A percentile compares a stretch with the other conserved stretches of the same genome.
These are phyloP conservation scores for Metrosideros polymorpha DNA, from an alignment of 441 rosid genomes.

Conservation along the genomic window DNA sequence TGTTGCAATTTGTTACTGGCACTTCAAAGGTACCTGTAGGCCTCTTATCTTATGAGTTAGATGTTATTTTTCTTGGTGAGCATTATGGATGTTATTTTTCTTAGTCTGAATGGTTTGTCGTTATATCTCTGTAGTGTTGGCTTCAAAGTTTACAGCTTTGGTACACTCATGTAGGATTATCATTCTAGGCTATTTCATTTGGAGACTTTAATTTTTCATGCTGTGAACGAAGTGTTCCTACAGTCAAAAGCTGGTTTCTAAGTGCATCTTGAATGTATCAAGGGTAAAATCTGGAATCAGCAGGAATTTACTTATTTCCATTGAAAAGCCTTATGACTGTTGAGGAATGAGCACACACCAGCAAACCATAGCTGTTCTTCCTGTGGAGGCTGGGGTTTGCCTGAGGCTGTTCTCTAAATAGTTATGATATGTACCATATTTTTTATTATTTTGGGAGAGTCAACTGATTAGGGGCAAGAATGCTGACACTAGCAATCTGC, in stretches of 20 bases:
- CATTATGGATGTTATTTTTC: neutral
- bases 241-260: neutral
- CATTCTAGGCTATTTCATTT: neutral
- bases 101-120: neutral
- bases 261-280: neutral
- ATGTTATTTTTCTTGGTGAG: neutral
- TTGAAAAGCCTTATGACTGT: neutral
- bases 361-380: neutral
- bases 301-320: neutral
- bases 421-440: neutral
- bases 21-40: constrained; percentile 69
- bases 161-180: neutral
- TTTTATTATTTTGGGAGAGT: neutral
- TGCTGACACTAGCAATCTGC: neutral
- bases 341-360: neutral
- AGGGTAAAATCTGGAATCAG: neutral
- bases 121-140: neutral
- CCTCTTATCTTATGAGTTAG: neutral
- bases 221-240: neutral
- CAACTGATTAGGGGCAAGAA: neutral
- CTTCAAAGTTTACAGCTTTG: neutral
- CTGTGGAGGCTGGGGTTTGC: neutral
- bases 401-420: neutral
- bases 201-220: neutral
- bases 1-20: constrained; percentile 94